Evolutionary conservation across 768 basidiomycete species (phyloP).

Genomic region (Brasilioporus rufonigricans): DNA sequence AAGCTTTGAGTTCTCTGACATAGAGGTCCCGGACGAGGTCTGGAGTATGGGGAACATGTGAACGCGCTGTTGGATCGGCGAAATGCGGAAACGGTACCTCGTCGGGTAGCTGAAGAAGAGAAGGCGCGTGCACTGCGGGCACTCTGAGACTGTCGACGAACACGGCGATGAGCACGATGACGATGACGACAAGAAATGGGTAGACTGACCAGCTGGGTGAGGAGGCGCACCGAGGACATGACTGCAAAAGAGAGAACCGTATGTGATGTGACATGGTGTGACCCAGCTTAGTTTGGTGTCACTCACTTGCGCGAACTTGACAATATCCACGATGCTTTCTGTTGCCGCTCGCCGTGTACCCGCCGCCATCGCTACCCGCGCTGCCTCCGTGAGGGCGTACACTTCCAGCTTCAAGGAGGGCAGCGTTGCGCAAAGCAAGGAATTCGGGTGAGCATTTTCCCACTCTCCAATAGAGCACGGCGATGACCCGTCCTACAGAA

Average conservation of each 20-base stretch:
- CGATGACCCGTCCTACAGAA: slow-evolving; percentile 38
- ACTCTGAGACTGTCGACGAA: slow-evolving; percentile 33
- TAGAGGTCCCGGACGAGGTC: slow-evolving; percentile 94
- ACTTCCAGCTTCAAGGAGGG: slow-evolving; percentile 48
- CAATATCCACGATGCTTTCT: slow-evolving; percentile 22
- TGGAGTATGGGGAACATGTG: slow-evolving; percentile 31
- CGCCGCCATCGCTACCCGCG: slow-evolving; percentile 34
- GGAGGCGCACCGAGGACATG: slow-evolving; percentile 59
- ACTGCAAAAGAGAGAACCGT: slow-evolving; percentile 40
- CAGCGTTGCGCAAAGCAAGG: slow-evolving; percentile 58
- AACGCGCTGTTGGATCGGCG: slow-evolving; percentile 19
- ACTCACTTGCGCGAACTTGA: slow-evolving; percentile 2
- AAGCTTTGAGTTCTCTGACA: slow-evolving; percentile 82
- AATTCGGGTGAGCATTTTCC: slow-evolving; percentile 51
- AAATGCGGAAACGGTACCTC: slow-evolving; percentile 47
- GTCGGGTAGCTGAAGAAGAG: slow-evolving; percentile 59
- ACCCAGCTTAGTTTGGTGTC: slow-evolving; percentile 23
- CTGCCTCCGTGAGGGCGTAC: slow-evolving; percentile 33
- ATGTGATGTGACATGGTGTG: slow-evolving; percentile 42
- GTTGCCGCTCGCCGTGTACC: slow-evolving; percentile 40
- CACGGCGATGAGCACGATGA: slow-evolving; percentile 9
- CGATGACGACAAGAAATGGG: not conserved
- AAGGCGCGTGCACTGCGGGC: slow-evolving; percentile 57
- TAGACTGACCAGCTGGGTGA: slow-evolving; percentile 50
- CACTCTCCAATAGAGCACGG: not conserved